phyloP scores from a whole-genome alignment of 495 filamentous ascomycete species.

The Hypoxylon fragiforme region DNA sequence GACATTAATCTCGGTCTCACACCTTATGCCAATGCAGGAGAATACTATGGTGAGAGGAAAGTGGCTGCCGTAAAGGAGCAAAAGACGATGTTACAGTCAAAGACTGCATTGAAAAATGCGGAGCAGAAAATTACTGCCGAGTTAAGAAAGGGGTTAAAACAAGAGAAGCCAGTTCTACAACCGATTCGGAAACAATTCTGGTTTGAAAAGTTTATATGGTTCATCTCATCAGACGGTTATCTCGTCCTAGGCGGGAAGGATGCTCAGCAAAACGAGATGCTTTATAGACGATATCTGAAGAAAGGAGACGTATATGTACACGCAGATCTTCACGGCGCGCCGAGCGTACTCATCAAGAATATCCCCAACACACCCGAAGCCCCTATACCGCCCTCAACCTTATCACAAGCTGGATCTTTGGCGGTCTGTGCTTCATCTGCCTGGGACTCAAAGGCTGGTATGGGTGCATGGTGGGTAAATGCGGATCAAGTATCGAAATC shows the following conservation, averaged over 20 bases:
- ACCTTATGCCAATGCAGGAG: constrained; percentile 83
- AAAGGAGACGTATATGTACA: constrained; percentile 92
- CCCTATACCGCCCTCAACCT: constrained; percentile 86
- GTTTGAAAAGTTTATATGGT: constrained; percentile 97
- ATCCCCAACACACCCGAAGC: constrained; percentile 70
- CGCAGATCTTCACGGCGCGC: constrained; percentile 84
- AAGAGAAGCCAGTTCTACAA: constrained; percentile 86
- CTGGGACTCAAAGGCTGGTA: constrained; percentile 94
- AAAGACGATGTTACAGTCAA: constrained; percentile 79
- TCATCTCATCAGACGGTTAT: constrained; percentile 95
- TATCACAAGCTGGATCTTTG: constrained; percentile 85
- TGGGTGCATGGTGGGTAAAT: constrained; percentile 93
- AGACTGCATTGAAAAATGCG: constrained; percentile 82
- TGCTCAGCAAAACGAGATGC: constrained; percentile 84
- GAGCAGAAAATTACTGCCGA: constrained; percentile 85
- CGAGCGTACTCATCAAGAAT: constrained; percentile 85
- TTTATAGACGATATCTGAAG: constrained; percentile 81
- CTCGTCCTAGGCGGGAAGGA: constrained; percentile 86
- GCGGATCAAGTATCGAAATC: constrained; percentile 87
- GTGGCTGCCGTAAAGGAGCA: constrained; percentile 81
- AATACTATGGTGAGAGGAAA: constrained; percentile 90
- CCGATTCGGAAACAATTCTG: constrained; percentile 81
- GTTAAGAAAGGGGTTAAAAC: constrained; percentile 82
- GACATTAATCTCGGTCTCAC: constrained; percentile 83
- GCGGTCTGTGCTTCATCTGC: constrained; percentile 81